These are phyloP conservation scores for Leucaena leucocephala DNA, from an alignment of 306 rosid genomes.

Conservation along the genomic window DNA sequence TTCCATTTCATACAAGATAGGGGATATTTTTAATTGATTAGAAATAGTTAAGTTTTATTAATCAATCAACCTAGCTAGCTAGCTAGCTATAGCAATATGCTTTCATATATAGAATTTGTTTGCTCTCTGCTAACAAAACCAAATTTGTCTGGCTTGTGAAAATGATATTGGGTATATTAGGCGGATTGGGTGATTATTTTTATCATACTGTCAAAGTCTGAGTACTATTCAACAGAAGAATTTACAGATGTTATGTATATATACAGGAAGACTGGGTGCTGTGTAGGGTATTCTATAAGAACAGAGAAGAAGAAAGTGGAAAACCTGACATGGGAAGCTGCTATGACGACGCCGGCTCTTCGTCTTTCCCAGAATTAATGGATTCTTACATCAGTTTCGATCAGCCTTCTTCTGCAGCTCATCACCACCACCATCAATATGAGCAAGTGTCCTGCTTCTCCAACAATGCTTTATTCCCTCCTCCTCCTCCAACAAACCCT, in stretches of 20 bases:
- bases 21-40: conserved; percentile 1
- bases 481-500: conserved; percentile 52
- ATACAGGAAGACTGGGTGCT: conserved; percentile 92
- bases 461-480: conserved; percentile 40
- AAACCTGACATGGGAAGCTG: conserved; percentile 54
- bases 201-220: no score
- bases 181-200: no score
- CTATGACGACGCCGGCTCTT: conserved; percentile 61
- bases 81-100: not conserved
- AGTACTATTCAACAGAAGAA: no score
- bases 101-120: not conserved
- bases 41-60: conserved; percentile 3
- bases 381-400: conserved; percentile 79
- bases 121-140: conserved; percentile 15
- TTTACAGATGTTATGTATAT: not conserved
- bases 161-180: conserved; percentile 23
- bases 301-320: conserved; percentile 39
- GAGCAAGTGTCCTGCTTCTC: conserved; percentile 99
- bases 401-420: conserved; percentile 42
- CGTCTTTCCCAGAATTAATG: conserved; percentile 74
- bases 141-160: conserved; percentile 39
- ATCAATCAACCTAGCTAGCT: not conserved
- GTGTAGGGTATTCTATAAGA: conserved; percentile 77
- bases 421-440: conserved; percentile 36
- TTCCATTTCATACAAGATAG: not conserved